Base-by-base conservation (phyloP, 192 early-diverging fungal genomes). In the Oehlia diaphana region DNA sequence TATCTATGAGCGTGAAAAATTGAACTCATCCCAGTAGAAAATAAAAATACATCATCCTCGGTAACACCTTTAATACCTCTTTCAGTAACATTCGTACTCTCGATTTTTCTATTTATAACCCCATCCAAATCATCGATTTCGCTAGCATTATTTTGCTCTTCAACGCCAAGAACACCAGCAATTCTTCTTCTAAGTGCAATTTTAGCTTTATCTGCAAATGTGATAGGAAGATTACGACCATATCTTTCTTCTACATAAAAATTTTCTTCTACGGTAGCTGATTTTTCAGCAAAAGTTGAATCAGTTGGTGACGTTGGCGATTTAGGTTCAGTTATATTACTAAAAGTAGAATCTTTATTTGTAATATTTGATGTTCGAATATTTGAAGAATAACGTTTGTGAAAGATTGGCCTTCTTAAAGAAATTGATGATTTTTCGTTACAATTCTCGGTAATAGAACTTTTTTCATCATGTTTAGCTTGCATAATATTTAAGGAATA, bases 241-340 rank as follows among this genome's bases (percentile, higher is more conserved):
- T 94, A 99, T 10, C 97, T 91, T 83, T 97, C 96, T 82, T 99
- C 97, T 9, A 99, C 87, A 84, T 94, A 97, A 63, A 87, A 79
- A 31, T 89, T 82, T 49, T 90, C 86, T 50, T 94, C 93, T 42
- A 80, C 58, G n/a, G 23, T 21, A 42, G 16, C 28, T 28, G 65
- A 78, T 42, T 68, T 12, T 26, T 78, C 23, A 10, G 42, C 21
- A 9, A 13, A 66, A 19, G 78, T 49, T 13, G 72, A 33, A 26
- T 39, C 28, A 4, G 50, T 63, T 19, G 79, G 33, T 16, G 81
- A 66, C 10, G 77, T 44, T 64, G 63, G 53, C 19, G 53, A 58
- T 21, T 7, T 58, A n/a, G 53, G 53, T 21, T 16, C 53, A 58
- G 49, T 53, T 53, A 16, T 12, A 31, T 31, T 31, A 31, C 14